These are phyloP conservation scores for Coniochaeta ligniaria DNA, from an alignment of 2,329 filamentous ascomycete genomes.

Conservation along the genomic window DNA sequence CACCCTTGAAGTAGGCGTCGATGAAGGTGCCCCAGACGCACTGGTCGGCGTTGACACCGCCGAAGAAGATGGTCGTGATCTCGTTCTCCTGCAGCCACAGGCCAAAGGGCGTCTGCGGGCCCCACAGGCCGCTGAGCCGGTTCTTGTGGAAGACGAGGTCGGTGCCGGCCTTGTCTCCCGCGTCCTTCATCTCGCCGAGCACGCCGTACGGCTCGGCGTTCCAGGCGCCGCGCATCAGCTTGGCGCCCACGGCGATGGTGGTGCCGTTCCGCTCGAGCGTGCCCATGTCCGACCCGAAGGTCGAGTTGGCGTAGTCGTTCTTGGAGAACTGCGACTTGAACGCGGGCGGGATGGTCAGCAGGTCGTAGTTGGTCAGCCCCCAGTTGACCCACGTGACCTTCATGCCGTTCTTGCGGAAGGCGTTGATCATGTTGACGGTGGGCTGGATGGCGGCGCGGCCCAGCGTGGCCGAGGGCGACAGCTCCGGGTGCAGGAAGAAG, in stretches of 20 bases:
- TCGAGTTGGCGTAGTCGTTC: conserved; percentile 9
- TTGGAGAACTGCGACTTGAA: conserved; percentile 19
- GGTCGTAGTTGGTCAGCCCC: conserved; percentile 20
- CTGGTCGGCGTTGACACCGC: conserved; percentile 22
- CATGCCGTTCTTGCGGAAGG: conserved; percentile 15
- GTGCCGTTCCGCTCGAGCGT: conserved; percentile 12
- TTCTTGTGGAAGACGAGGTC: conserved; percentile 19
- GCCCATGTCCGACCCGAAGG: conserved; percentile 23
- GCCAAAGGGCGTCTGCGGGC: conserved; percentile 20
- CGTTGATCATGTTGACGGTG: conserved; percentile 20
- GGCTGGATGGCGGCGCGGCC: conserved; percentile 17
- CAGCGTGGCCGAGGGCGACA: conserved; percentile 15
- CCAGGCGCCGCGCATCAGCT: conserved; percentile 18
- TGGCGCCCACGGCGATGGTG: conserved; percentile 15
- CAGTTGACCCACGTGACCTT: conserved; percentile 22
- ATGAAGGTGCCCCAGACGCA: conserved; percentile 22
- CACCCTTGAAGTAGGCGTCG: conserved; percentile 23
- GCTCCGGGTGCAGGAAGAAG: conserved; percentile 20
- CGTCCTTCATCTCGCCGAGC: conserved; percentile 16
- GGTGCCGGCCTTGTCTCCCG: conserved; percentile 16
- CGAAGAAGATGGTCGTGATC: conserved; percentile 22
- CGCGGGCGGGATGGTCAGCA: conserved; percentile 18
- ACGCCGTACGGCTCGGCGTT: conserved; percentile 22
- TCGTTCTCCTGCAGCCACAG: conserved; percentile 21
- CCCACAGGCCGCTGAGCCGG: conserved; percentile 20